Evolutionary conservation across 2,329 filamentous ascomycete genomes (phyloP), one percentile per base, ranked within the genome.

Genomic region (Colletotrichum sp.): DNA sequence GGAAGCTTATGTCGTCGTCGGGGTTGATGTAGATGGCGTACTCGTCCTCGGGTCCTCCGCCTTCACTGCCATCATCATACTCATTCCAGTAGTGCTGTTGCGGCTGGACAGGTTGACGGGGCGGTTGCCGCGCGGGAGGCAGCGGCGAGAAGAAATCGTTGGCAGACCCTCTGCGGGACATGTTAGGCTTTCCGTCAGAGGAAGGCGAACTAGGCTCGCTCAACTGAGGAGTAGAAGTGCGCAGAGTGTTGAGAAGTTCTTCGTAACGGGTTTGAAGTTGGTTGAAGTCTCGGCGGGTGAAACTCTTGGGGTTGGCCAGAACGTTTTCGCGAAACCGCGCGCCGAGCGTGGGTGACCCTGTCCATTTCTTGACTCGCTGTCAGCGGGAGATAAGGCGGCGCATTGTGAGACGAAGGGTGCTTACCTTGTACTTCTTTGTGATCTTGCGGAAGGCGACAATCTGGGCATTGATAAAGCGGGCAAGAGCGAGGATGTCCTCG

Each of bases 31-130:
- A 95, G 79, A 97, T 93, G 61, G 92, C 89, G 83, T 95, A 97
- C 44, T 91, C 89, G 59, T 92, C 89, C 16, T 89, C 85, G 19
- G 49, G 64, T 4, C 89, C 92, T 66, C 89, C 90, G 4, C 85
- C 86, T 71, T 96, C 94, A 82, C 95, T 95, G 11, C 94, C 94
- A 82, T 96, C 87, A 79, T 98, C 95, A 83, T 96, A 97, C 83
- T 98, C 95, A 83, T 95, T 96, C 95, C 95, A 98, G 82, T 96
- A 97, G 62, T 87, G 86, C 19, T 85, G 80, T 67, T 83, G 82
- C 9, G 83, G 79, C 67, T 74, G 80, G n/a, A 61, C 44, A 8
- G 78, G 77, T 16, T 79, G 74, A 7, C 83, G 79, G 12, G 83
- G 81, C 4, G 84, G 44, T 25, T 68, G 57, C 25, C 29, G 59